Conservation (phyloP, 129 eudicot species). For the Glebionis coronaria region DNA sequence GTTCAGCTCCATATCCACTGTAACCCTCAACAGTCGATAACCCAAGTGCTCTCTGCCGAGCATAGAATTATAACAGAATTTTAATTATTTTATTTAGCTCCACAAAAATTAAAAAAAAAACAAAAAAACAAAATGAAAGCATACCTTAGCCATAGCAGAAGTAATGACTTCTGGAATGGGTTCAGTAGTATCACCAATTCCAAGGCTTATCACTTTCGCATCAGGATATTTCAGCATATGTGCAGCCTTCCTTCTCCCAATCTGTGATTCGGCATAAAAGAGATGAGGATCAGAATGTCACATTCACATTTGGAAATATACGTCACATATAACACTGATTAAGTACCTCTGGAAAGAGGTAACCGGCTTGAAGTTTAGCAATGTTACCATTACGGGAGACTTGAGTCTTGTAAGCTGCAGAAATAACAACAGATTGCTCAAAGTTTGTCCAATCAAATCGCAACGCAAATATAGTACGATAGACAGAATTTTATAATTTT, state of each 20-base stretch:
- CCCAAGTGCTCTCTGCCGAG: conserved; percentile 58
- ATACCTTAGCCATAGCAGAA: conserved; percentile 90
- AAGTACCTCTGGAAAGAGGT: conserved; percentile 88
- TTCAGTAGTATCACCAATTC: conserved; percentile 93
- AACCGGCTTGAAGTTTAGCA: conserved; percentile 87
- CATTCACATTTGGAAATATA: conserved; percentile 3
- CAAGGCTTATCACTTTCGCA: conserved; percentile 91
- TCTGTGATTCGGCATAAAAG: conserved; percentile 35
- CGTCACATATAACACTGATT: conserved; percentile 8
- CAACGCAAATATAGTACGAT: no score
- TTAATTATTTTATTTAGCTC: no score
- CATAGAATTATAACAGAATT: neutral
- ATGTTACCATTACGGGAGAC: conserved; percentile 76
- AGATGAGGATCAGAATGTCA: neutral
- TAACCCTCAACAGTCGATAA: conserved; percentile 80
- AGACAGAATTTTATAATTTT: no score
- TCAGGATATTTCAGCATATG: conserved; percentile 81
- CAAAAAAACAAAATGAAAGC: neutral
- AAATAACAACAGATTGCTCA: neutral
- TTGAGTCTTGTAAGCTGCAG: conserved; percentile 68
- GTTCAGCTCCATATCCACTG: conserved; percentile 99
- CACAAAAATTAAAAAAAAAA: neutral
- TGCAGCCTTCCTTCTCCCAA: conserved; percentile 73
- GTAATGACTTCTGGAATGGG: conserved; percentile 95
- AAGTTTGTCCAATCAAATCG: no score